Base-by-base conservation (phyloP, 2,329 filamentous ascomycete genomes). In the Diaporthe citrichinensis region DNA sequence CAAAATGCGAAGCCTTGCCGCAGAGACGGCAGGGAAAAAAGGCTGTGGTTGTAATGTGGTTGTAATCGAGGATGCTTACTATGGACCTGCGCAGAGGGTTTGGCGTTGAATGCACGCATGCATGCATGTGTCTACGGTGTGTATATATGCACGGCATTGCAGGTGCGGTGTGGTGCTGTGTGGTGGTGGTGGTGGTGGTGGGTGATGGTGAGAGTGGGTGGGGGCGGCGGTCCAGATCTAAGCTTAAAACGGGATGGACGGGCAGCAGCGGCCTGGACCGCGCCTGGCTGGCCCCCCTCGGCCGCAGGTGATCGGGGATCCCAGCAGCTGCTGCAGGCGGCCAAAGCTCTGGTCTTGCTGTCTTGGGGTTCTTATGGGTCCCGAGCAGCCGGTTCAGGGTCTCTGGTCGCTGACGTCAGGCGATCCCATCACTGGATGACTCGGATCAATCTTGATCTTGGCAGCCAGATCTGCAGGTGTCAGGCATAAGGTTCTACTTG, bases 231-330 rank as follows among this genome's bases (percentile, higher is more conserved):
- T 34, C 65, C n/a, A 69, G 46, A 49, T 49, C 44, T 72, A 61
- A 72, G 69, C 69, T 72, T 72, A 72, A 61, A 59, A 58, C 69
- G 69, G 69, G 69, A 72, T 72, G 69, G 55, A 34, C 36, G 8
- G 44, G 17, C 55, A 34, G 15, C 23, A 59, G 39, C 68, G 68
- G 41, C 39, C 55, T 39, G 39, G 25, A 17, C 65, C 46, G 65
- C 53, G 15, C 25, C 39, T 46, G 39, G 39, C 39, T 7, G 36
- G 17, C 10, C 23, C 20, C 36, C 36, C 36, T 39, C 36, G 36
- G 36, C 36, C 31, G 20, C 55, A 58, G 31, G 46, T 15, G 31
- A 55, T 53, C 67, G 20, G 49, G 14, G 36, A 39, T 39, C 36
- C 36, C 36, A 39, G 36, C 36, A 14, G 36, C 36, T 14, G 36